These are phyloP conservation scores for Silene coronaria DNA, from an alignment of 179 eudicot genomes.

Conservation along the genomic window DNA sequence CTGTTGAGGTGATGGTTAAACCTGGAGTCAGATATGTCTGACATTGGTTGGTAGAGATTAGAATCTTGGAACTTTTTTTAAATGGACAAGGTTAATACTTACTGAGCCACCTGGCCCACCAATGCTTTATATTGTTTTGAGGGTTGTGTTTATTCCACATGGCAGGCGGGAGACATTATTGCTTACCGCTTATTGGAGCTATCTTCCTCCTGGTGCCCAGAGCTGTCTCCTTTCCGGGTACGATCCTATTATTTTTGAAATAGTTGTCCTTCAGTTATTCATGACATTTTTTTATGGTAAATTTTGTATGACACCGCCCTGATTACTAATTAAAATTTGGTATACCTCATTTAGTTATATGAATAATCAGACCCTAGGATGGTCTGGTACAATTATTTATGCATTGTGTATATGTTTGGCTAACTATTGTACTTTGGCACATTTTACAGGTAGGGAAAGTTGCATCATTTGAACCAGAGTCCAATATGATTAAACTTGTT, in stretches of 20 bases:
- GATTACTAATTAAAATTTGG: neutral
- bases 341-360: neutral
- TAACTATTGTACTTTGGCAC: neutral
- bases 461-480: constrained; percentile 36
- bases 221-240: constrained; percentile 73
- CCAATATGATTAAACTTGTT: constrained; percentile 41
- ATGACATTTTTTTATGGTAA: constrained; percentile 2
- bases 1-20: neutral
- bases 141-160: constrained; percentile 14
- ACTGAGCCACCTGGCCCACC: no score
- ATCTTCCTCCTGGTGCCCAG: constrained; percentile 70
- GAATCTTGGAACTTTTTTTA: no score
- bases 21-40: no score
- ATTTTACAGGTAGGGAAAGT: constrained; percentile 66
- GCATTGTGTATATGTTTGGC: neutral
- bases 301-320: neutral
- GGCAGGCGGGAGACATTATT: constrained; percentile 75
- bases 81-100: no score
- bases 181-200: constrained; percentile 87
- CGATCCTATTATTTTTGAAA: constrained; percentile 8
- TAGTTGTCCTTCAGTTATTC: constrained; percentile 10
- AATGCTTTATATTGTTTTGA: constrained; percentile 1
- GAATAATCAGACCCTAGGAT: neutral
- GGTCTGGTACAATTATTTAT: neutral
- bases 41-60: no score